phyloP scores from a whole-genome alignment of 164 flowering plant genomes.

The Cinnamomum chago region DNA sequence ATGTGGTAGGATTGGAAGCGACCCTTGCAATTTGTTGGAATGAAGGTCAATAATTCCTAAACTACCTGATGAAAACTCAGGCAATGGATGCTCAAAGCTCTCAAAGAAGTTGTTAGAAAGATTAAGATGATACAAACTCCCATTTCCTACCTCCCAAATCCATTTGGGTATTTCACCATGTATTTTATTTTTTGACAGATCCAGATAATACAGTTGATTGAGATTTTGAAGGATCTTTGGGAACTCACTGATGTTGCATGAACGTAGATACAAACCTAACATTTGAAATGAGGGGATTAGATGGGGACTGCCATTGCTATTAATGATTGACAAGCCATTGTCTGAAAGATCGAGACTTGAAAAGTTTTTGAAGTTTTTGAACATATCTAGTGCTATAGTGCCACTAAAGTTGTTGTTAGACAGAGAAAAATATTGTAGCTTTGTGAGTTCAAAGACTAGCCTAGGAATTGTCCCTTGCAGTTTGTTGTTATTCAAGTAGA shows the following conservation, averaged over 20 bases:
- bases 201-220: not conserved
- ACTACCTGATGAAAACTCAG: not conserved
- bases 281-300: not conserved
- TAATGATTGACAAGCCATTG: not conserved
- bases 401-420: not conserved
- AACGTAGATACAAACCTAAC: not conserved
- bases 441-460: not conserved
- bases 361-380: not conserved
- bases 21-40: constrained; percentile 34
- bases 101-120: constrained; percentile 36
- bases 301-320: not conserved
- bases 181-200: not conserved
- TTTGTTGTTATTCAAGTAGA: not conserved
- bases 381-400: not conserved
- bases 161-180: constrained; percentile 40
- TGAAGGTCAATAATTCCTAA: constrained; percentile 35
- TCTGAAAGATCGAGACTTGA: not conserved
- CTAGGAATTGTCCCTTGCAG: constrained; percentile 1
- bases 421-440: not conserved
- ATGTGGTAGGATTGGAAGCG: constrained; percentile 21
- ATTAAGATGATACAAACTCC: constrained; percentile 20
- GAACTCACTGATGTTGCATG: not conserved
- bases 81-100: constrained; percentile 12
- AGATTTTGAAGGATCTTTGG: not conserved
- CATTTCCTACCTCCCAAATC: constrained; percentile 26